Evolutionary conservation across 179 eudicot genomes (phyloP), one percentile per base, ranked within the genome.

Genomic region (Pouteria campechiana): DNA sequence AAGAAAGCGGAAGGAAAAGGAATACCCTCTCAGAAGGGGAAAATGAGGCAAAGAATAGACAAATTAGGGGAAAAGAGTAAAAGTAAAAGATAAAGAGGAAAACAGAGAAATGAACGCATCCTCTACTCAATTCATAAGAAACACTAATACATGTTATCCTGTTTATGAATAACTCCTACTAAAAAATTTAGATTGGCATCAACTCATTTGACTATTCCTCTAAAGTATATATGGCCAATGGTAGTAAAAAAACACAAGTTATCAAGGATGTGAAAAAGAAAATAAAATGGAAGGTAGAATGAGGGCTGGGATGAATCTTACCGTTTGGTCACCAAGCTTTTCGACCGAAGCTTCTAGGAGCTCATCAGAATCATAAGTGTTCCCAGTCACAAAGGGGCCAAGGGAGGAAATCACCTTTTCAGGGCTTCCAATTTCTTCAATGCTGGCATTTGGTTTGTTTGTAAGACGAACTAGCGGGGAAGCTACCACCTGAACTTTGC

Each of bases 361-460:
- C 31, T 90, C 94, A 54, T 90, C 98, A 0, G 95, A 76, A 41
- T 90, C 96, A 14, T 33, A 56, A 19, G 92, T 61, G 55, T 73
- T 90, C 18, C 98, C 98, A 2, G 98, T 90, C 54, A 90, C 98
- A 57, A 90, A 86, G 35, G 96, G 78, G 11, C 98, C 98, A 15
- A 90, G 89, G 33, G 98, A 90, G 50, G 96, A 84, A 14, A 90
- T 90, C 55, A 90, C 46, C 56, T 73, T 86, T 54, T 86, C 98
- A 2, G 98, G 98, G 65, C 59, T 76, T 6, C 98, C 98, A 25
- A 90, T 86, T 7, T 90, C 96, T 55, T 86, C 98, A 7, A 90
- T 86, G 1, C 78, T 72, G 9, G 98, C 95, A 24, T 69, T 79
- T 7, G 78, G 98, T 41, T 76, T 90, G 77, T 90, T 90, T 14